These are phyloP conservation scores for Peronospora tabacina DNA, from an alignment of 352 stramenopile species.

Conservation along the genomic window DNA sequence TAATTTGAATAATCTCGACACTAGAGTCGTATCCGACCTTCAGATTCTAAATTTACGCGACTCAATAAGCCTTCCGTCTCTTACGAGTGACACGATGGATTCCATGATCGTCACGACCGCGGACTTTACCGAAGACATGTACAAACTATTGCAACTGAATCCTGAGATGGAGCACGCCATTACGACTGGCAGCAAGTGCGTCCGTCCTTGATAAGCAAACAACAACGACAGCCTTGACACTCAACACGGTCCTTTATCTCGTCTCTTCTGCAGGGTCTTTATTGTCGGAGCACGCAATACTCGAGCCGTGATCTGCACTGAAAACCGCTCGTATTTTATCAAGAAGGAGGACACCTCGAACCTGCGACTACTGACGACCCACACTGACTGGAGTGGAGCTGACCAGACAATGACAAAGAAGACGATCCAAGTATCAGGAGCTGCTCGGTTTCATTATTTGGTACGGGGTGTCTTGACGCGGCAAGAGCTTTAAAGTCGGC, in stretches of 20 bases:
- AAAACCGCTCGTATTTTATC: constrained; percentile 59
- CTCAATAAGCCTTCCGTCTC: neutral
- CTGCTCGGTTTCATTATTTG: constrained; percentile 57
- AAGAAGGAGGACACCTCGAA: constrained; percentile 82
- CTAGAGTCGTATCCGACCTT: too few species aligned
- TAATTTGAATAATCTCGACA: too few species aligned
- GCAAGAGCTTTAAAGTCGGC: neutral
- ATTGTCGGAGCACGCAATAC: constrained; percentile 51
- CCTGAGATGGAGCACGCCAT: constrained; percentile 56
- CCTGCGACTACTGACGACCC: constrained; percentile 54
- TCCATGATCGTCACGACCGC: constrained; percentile 42
- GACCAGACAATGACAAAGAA: constrained; percentile 18
- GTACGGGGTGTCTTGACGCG: constrained; percentile 16
- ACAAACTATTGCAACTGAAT: constrained; percentile 55
- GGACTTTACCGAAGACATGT: constrained; percentile 50
- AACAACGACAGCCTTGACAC: constrained; percentile 4
- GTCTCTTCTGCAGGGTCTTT: constrained; percentile 36
- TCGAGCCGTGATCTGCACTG: constrained; percentile 64
- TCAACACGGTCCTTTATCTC: too few species aligned
- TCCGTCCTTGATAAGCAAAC: neutral
- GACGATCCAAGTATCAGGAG: constrained; percentile 47
- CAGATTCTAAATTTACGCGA: too few species aligned
- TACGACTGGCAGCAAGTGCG: constrained; percentile 37
- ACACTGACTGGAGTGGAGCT: constrained; percentile 40
- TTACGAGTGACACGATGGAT: constrained; percentile 10